Evolutionary conservation across 345 rosid species (phyloP), one percentile per base, ranked within the genome.

Genomic region (Brassica juncea): DNA sequence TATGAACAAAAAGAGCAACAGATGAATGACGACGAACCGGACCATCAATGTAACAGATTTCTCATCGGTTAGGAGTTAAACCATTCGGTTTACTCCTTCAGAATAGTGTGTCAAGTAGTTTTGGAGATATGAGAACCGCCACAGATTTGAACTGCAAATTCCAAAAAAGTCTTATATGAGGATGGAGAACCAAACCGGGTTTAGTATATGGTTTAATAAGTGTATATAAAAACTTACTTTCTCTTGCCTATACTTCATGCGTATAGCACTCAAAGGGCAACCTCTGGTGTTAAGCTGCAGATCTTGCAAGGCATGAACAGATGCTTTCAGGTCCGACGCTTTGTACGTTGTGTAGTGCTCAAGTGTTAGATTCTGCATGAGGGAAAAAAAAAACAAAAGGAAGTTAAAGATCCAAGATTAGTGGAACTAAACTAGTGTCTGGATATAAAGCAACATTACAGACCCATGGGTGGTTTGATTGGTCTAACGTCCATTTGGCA

Each of bases 401-500:
- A 42, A 39, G 57, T 19, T 28, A 23, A 23, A 6, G 72, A 66
- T 32, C 28, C 12, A 63, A 72, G 71, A 76, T 39, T 72, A 39
- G 23, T 66, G 65, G 47, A 71, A 31, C 47, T n/a, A 49, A 78
- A 54, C 7, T 10, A 23, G 32, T 68, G 72, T 65, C 19, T 62
- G 16, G 32, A 27, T 58, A 57, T 12, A 64, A 68, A 72, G 57
- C 37, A 64, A 19, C 37, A 19, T 60, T 71, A 72, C 87, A 65
- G 31, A 94, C 98, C 98, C 98, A 94, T 65, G 98, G 98, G 62
- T 91, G 91, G 68, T 70, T 77, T 63, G 92, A 92, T 52, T 86
- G 94, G 81, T 94, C 88, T 75, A 92, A 52, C 3, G 99, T 94
- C 99, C 99, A 94, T 82, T 84, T 87, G 73, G 97, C 97, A 21